These are phyloP conservation scores for Boletus semigastroideus DNA, from an alignment of 1,284 basidiomycete species.

Conservation along the genomic window DNA sequence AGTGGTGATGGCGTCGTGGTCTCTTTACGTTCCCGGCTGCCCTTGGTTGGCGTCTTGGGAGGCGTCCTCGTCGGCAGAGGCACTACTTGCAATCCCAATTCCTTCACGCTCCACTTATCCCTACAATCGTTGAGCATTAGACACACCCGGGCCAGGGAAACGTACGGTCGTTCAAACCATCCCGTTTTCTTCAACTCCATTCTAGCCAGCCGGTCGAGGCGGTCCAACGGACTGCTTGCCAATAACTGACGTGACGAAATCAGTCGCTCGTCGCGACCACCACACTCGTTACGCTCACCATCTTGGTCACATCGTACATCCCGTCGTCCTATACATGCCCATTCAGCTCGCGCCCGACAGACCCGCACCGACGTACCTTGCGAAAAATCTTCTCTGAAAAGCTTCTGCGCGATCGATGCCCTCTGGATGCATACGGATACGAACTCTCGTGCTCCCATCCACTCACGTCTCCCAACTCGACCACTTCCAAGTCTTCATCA, in stretches of 20 bases:
- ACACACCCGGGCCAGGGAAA: not conserved
- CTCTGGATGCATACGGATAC: conserved; percentile 15
- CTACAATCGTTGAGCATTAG: conserved; percentile 4
- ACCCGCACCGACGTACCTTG: conserved; percentile 13
- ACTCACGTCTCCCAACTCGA: conserved; percentile 10
- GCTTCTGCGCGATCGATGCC: not conserved
- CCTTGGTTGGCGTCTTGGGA: conserved; percentile 6
- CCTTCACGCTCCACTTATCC: conserved; percentile 30
- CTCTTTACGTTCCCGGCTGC: conserved; percentile 1
- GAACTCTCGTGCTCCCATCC: conserved; percentile 16
- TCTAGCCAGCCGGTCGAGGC: conserved; percentile 29
- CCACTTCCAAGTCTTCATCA: conserved; percentile 20
- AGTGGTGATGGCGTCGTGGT: conserved; percentile 4
- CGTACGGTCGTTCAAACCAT: conserved; percentile 31
- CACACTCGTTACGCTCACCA: conserved; percentile 22
- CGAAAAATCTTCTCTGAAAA: conserved; percentile 3
- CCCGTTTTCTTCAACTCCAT: conserved; percentile 32
- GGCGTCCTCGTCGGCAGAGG: conserved; percentile 8
- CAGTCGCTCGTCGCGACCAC: not conserved
- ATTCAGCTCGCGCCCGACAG: not conserved
- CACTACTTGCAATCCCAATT: conserved; percentile 20
- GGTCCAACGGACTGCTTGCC: conserved; percentile 27
- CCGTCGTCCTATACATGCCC: conserved; percentile 15
- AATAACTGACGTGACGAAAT: conserved; percentile 14
- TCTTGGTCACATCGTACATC: conserved; percentile 24